Percentiles rank a stretch among this genome's conserved stretches.
Evolutionary conservation across 176 grass and related monocot species (phyloP).

Genomic region (Bromus sterilis): DNA sequence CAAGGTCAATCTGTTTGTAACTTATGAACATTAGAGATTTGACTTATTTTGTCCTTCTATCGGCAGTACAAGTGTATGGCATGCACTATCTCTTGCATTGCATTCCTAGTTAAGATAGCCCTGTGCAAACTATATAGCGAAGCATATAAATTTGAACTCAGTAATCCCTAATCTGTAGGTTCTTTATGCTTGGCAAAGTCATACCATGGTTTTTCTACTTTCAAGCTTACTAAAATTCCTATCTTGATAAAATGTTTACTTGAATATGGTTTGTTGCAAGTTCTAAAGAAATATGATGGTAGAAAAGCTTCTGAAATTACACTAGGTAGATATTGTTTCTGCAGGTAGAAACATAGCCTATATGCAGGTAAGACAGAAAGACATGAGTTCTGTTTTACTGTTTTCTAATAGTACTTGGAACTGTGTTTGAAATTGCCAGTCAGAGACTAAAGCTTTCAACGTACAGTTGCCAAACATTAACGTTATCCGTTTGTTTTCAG

Average conservation of each 20-base stretch:
- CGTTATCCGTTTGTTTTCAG: slow-evolving; percentile 18
- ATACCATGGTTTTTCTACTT: no score
- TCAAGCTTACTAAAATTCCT: background rate
- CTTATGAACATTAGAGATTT: no score
- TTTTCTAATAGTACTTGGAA: background rate
- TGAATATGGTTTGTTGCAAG: background rate
- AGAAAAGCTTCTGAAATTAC: background rate
- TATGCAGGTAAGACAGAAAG: background rate
- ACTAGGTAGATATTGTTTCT: background rate
- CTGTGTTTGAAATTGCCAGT: background rate
- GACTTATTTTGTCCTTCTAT: no score
- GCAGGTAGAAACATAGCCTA: background rate
- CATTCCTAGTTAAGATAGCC: no score
- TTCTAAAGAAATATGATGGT: background rate
- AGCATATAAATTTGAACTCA: background rate
- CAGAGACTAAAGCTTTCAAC: background rate
- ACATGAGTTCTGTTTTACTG: background rate
- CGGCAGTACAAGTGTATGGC: no score
- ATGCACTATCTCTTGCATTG: no score
- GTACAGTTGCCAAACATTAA: background rate
- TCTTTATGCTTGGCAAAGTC: background rate
- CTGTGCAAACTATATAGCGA: no score
- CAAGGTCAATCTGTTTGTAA: no score
- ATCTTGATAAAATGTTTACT: background rate
- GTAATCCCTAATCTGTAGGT: background rate